Evolutionary conservation across 176 grass and related monocot genomes (phyloP), one percentile per base, ranked within the genome.

Genomic region (Oryza longistaminata): DNA sequence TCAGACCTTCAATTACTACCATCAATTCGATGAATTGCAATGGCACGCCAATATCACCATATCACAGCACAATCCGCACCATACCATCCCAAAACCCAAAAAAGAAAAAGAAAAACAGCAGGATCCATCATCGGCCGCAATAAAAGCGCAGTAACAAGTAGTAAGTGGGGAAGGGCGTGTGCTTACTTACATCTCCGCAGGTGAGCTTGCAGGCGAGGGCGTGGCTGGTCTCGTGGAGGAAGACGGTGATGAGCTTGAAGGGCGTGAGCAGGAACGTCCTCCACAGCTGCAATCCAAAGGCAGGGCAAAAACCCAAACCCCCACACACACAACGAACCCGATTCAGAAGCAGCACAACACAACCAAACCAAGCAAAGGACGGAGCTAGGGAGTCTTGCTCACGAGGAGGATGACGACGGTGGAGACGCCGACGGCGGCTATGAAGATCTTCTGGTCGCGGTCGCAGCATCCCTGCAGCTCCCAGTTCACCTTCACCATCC

Each of bases 191-290:
- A 90, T 96, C 90, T 24, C 93, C 96, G 74, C 97, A 99, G 64
- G 96, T 99, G 48, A 96, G 88, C 85, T 96, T 99, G 88, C 96
- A 99, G 73, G 93, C 97, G 83, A 99, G 93, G 42, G 93, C 97
- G 86, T 99, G 97, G 86, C 93, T 99, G 52, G 90, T 96, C 85
- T 99, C 97, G 79, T 99, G 97, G 64, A 99, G 97, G 91, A 99
- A 99, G 78, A 99, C 97, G 71, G 97, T 94, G 88, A 99, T 96
- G 60, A 99, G 93, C 88, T 99, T 99, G 93, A 99, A 99, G 46
- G 97, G 97, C 46, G 90, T 99, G 78, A 92, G 86, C 88, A 99
- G 49, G 80, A 96, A 89, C 48, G 97, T 96, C 86, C 97, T 87
- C 97, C 97, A 99, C 52, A 99, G 71, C 93, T 99, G 84, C 77